Conservation (phyloP, 2,329 filamentous ascomycete species). For the Zarea fungicola region DNA sequence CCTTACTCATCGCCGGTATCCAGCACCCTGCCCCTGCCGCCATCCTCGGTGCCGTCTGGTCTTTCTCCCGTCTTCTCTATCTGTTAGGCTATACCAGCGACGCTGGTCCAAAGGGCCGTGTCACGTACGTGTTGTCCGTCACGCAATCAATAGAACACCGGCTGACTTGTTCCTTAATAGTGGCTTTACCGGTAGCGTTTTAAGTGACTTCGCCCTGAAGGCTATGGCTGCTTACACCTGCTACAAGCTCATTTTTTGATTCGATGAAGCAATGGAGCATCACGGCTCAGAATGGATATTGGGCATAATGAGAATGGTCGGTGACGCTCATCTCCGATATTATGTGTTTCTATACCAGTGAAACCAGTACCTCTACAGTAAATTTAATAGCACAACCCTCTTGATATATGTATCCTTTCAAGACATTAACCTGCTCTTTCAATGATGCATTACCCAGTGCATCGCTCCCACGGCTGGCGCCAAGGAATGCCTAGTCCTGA, state of each 20-base stretch:
- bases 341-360: no score
- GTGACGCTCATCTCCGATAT: no score
- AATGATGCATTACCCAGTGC: no score
- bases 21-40: constrained; percentile 47
- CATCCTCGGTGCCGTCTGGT: constrained; percentile 47
- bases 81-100: constrained; percentile 47
- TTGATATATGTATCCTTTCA: no score
- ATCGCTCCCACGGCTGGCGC: constrained; percentile 61
- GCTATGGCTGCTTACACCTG: constrained; percentile 38
- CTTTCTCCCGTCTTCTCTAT: constrained; percentile 48
- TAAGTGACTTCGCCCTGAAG: constrained; percentile 36
- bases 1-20: constrained; percentile 52
- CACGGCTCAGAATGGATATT: no score
- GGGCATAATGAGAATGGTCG: no score
- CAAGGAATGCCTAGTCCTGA: constrained; percentile 66
- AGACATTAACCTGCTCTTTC: no score
- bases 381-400: no score
- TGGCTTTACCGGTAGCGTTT: constrained; percentile 29
- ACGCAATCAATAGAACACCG: no score
- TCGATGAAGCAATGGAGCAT: no score
- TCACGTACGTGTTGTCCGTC: no score
- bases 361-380: no score
- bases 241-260: constrained; percentile 10
- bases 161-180: constrained; percentile 24
- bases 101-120: constrained; percentile 40